These are phyloP conservation scores for Hemisphaericaspora nanyangensis DNA, from an alignment of 805 yeast genomes.

Conservation along the genomic window DNA sequence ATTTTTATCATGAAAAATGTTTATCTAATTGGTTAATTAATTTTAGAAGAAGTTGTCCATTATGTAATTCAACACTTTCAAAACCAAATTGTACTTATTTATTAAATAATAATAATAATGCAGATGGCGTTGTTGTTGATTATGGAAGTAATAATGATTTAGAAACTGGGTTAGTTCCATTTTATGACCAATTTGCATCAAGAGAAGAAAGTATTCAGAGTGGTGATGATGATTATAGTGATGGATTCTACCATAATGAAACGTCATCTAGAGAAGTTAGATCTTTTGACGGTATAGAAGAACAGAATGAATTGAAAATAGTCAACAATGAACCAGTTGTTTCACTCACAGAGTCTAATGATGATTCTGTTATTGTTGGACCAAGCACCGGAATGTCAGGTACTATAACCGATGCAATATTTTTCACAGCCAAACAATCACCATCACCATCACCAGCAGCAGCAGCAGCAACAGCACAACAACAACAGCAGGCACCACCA, in stretches of 20 bases:
- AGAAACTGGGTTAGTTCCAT: slow-evolving; percentile 10
- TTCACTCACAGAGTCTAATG: too few relatives aligned
- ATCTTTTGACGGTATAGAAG: not conserved
- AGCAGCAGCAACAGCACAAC: not conserved
- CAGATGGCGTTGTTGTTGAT: slow-evolving; percentile 6
- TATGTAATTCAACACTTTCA: slow-evolving; percentile 41
- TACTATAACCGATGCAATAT: not conserved
- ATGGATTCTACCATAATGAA: not conserved
- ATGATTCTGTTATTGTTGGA: too few relatives aligned
- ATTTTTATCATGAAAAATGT: slow-evolving; percentile 57
- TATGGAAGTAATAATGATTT: slow-evolving; percentile 23
- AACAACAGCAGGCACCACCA: too few relatives aligned
- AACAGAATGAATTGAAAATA: not conserved
- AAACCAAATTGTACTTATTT: slow-evolving; percentile 8
- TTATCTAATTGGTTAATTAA: slow-evolving; percentile 57
- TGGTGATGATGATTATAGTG: slow-evolving; percentile 1
- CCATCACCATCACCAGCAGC: not conserved
- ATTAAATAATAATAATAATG: slow-evolving; percentile 15
- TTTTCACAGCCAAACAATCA: not conserved
- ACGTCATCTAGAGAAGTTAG: not conserved
- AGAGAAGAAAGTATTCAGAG: slow-evolving; percentile 5
- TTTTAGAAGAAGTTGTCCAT: slow-evolving; percentile 54
- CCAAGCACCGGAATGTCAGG: too few relatives aligned
- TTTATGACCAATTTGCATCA: slow-evolving; percentile 4
- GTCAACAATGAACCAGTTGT: too few relatives aligned